Evolutionary conservation across 306 rosid species (phyloP).

Genomic region (Cajanus cajan): DNA sequence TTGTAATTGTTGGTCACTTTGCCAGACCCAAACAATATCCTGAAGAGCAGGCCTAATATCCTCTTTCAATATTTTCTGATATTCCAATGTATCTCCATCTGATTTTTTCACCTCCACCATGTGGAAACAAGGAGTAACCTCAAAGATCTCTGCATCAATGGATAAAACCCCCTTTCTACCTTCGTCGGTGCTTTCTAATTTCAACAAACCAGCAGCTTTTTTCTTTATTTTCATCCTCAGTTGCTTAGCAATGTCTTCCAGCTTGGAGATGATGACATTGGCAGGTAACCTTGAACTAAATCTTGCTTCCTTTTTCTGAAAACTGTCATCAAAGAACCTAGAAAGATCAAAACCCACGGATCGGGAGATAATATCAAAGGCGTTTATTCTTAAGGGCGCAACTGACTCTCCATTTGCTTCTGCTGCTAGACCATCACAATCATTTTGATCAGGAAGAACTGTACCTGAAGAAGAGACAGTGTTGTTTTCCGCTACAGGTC

Average conservation of each 20-base stretch:
- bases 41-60: slow-evolving; percentile 74
- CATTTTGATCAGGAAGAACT: slow-evolving; percentile 34
- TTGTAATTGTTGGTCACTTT: slow-evolving; percentile 49
- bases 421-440: slow-evolving; percentile 26
- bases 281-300: slow-evolving; percentile 78
- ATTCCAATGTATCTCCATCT: slow-evolving; percentile 82
- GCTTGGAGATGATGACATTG: slow-evolving; percentile 55
- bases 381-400: slow-evolving; percentile 62
- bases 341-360: slow-evolving; percentile 77
- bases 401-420: slow-evolving; percentile 46
- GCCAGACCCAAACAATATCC: slow-evolving; percentile 92
- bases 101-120: slow-evolving; percentile 85
- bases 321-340: slow-evolving; percentile 52
- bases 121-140: slow-evolving; percentile 71
- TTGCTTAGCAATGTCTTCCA: slow-evolving; percentile 67
- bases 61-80: slow-evolving; percentile 61
- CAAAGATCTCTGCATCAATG: slow-evolving; percentile 81
- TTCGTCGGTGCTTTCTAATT: slow-evolving; percentile 53
- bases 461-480: slow-evolving; percentile 30
- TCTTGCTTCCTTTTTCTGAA: slow-evolving; percentile 53
- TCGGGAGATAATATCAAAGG: slow-evolving; percentile 78
- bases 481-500: slow-evolving; percentile 30
- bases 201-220: slow-evolving; percentile 63
- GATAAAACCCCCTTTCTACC: slow-evolving; percentile 76
- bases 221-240: slow-evolving; percentile 67